Evolutionary conservation across 2,329 filamentous ascomycete genomes (phyloP).

Genomic region (Beauveria sp.): DNA sequence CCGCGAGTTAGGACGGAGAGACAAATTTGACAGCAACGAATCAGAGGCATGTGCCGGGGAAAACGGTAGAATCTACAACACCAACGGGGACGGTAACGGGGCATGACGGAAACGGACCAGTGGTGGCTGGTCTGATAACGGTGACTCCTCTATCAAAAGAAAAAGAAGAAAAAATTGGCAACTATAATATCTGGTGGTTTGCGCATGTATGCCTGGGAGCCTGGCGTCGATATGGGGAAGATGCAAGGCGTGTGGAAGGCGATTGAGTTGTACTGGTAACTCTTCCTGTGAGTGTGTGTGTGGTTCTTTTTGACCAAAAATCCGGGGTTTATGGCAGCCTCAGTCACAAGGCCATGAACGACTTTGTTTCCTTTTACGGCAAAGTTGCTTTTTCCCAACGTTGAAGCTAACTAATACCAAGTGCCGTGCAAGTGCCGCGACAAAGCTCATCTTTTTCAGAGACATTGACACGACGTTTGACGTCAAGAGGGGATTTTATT

Average conservation of each 20-base stretch:
- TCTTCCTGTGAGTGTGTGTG: no score
- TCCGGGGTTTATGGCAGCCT: not conserved
- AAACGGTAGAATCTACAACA: no score
- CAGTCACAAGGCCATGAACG: not conserved
- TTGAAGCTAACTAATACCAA: not conserved
- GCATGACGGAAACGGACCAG: not conserved
- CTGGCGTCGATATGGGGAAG: conserved; percentile 7
- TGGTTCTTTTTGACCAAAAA: not conserved
- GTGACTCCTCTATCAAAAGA: not conserved
- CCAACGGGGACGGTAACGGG: no score
- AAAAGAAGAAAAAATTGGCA: not conserved
- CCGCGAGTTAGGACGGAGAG: no score
- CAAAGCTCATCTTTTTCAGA: no score
- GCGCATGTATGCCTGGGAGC: conserved; percentile 4
- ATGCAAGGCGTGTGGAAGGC: not conserved
- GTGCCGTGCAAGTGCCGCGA: not conserved
- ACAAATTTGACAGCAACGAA: not conserved
- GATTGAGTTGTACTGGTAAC: conserved; percentile 1
- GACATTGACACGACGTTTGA: no score
- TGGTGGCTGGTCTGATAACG: not conserved
- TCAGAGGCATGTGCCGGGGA: no score
- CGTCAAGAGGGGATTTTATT: no score
- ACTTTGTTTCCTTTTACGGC: not conserved
- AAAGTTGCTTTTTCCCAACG: not conserved
- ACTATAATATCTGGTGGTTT: not conserved